Base-by-base conservation (phyloP, 2,329 filamentous ascomycete genomes). In the Pezicula neosporulosa region DNA sequence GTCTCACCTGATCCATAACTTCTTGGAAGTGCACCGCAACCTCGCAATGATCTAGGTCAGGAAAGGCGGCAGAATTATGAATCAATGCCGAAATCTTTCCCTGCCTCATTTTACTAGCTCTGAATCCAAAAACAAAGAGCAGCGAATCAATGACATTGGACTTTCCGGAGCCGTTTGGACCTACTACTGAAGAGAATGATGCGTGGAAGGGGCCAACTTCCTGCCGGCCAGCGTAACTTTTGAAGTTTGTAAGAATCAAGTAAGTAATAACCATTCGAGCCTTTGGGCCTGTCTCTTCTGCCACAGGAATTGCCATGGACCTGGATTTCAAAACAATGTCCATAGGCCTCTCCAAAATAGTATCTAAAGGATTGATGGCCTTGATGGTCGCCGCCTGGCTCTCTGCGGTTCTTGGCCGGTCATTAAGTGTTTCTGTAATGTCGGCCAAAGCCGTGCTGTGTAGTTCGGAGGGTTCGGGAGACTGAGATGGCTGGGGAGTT, bases 141-240 rank as follows among this genome's bases (percentile, higher is more conserved):
- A 99, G 76, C 2, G 94, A 97, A 71, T 99, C 94, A 66, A 99
- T 99, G 56, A 99, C 95, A 63, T 99, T 99, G 19, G 94, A 97
- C 69, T 99, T 99, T 53, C 94, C 94, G 9, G 94, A 99, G 55
- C 94, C 94, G 68, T 99, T 99, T 46, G 95, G 94, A 1, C 94
- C 95, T 9, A 99, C 94, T 2, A 99, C 94, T 0, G 94, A 97
- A 1, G 94, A 97, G 72, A 99, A 99, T 0, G 94, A 99, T 2
- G 90, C 82, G 68, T 99, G 94, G 68, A 99, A 99, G 0, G 94
- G 94, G 0, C 94, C 94, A 53, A 99, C 94, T 71, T 96, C 87
- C 69, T 99, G 94, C 55, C 89, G 80, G 4, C 94, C 94, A 15
- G 94, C 94, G 68, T 99, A 99, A 74, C 93, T 97, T 75, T 99